A percentile compares a stretch with the other conserved stretches of the same genome.
These are phyloP conservation scores for Fusarium vanettenii DNA, from an alignment of 2,329 filamentous ascomycete species.

Conservation along the genomic window DNA sequence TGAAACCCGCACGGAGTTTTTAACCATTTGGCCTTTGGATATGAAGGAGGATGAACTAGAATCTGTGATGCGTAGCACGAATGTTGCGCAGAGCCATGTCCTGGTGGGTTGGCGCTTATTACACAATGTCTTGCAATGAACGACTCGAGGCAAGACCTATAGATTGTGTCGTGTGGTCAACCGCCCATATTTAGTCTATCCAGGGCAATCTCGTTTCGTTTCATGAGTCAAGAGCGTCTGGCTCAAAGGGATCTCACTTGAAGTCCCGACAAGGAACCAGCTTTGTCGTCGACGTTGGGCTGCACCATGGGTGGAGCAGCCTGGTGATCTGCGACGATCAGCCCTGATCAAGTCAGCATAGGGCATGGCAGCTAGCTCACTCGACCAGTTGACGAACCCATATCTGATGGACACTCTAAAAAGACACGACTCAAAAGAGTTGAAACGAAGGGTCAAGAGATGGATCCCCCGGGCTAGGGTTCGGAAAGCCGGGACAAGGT, in stretches of 20 bases:
- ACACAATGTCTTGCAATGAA: neutral
- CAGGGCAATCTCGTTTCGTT: conserved; percentile 1
- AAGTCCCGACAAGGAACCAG: neutral
- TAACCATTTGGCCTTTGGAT: neutral
- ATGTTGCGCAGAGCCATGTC: neutral
- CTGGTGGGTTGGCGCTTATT: neutral
- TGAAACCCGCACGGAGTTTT: neutral
- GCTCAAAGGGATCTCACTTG: neutral
- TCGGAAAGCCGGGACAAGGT: conserved; percentile 1
- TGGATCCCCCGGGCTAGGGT: conserved; percentile 2
- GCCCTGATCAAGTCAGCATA: neutral
- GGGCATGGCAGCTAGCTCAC: neutral
- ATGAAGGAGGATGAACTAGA: neutral
- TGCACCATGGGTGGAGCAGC: neutral
- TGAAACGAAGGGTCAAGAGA: neutral
- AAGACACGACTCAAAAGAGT: neutral
- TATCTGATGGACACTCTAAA: neutral
- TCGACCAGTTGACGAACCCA: neutral
- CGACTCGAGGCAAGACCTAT: neutral
- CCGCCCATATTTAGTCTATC: neutral
- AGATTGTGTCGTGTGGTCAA: neutral
- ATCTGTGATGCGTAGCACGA: neutral
- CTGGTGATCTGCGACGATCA: conserved; percentile 2
- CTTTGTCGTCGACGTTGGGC: neutral
- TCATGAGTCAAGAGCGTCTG: neutral